Evolutionary conservation across 768 basidiomycete species (phyloP), one percentile per base, ranked within the genome.

Genomic region (Mycena pura): DNA sequence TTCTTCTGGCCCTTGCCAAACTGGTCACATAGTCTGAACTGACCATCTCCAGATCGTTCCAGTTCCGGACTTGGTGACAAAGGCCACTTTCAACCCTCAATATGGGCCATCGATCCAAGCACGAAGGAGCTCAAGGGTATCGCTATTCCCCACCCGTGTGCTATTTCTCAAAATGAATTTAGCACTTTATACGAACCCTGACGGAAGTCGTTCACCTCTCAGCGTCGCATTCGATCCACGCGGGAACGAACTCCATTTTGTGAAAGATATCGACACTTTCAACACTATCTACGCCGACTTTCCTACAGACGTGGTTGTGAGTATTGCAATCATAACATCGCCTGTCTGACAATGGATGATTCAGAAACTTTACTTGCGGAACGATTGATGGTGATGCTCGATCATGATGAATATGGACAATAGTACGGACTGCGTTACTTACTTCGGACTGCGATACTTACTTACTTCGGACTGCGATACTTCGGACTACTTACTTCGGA

Each of bases 81-180:
- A 3, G 38, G 14, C 31, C 48, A 43, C 17, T 19, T 34, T n/a
- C 61, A 47, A 44, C 47, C 44, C 3, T n/a, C 49, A 24, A 41
- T 49, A 3, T 63, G 62, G 62, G 39, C 56, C 31, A 43, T 63
- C 8, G 41, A 58, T 44, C 19, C 31, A 7, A 53, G n/a, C 6
- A 53, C 62, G 10, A 50, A 47, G 15, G 62, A 63, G 50, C 50
- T 63, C 10, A 24, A 51, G 41, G 56, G 62, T 63, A 5, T 58
- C 0, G 15, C 9, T 21, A 32, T 25, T 49, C 24, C 17, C 5
- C 32, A 36, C 39, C 14, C 5, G 28, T n/a, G 11, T 14, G 10
- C 17, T 32, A 31, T 32, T n/a, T n/a, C n/a, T n/a, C n/a, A n/a
- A 27, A 14, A 22, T 28, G 11, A 32, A 41, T n/a, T 55, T 55